Base-by-base conservation (phyloP, 495 filamentous ascomycete species). In the Penicillium canariense region DNA sequence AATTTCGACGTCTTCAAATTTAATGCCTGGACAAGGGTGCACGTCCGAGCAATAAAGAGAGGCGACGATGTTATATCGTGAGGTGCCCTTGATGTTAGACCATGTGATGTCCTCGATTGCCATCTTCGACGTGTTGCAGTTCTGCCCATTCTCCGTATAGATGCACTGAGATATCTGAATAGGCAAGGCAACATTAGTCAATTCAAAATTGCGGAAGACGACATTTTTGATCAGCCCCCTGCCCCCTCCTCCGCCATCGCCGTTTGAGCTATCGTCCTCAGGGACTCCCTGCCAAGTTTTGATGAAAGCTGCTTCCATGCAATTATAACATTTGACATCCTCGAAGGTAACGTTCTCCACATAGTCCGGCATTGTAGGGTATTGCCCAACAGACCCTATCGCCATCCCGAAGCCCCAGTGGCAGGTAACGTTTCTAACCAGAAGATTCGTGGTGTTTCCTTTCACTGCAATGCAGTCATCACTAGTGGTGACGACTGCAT, bases 111-210 rank as follows among this genome's bases (percentile, higher is more conserved):
- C 72, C 22, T 61, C 55, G 51, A 81, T 79, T 26, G 74, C 65
- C 39, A 83, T 66, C 48, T 73, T 76, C 26, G 71, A 78, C n/a
- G 62, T 66, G 54, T 84, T 79, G 71, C 81, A 83, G 48, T 46
- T 55, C 12, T 62, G 60, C 9, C 51, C 54, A 47, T 63, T 71
- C 48, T 59, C 63, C 20, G 69, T 76, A 66, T 84, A 85, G 61
- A 83, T 84, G 60, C 82, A 85, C 14, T 74, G 68, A 11, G 78
- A 80, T 22, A 85, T 75, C 59, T 84, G 81, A 57, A 84, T 81
- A 14, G 81, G 82, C 32, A 71, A 78, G 70, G 77, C 74, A 61
- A 77, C 77, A 34, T 81, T 72, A 31, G 66, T 64, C 48, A 78
- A 40, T 31, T 61, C 49, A 34, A 82, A 75, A 66, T 82, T 76